Evolutionary conservation across 192 early-diverging fungal genomes (phyloP).

Genomic region (Umbelopsis sp.): DNA sequence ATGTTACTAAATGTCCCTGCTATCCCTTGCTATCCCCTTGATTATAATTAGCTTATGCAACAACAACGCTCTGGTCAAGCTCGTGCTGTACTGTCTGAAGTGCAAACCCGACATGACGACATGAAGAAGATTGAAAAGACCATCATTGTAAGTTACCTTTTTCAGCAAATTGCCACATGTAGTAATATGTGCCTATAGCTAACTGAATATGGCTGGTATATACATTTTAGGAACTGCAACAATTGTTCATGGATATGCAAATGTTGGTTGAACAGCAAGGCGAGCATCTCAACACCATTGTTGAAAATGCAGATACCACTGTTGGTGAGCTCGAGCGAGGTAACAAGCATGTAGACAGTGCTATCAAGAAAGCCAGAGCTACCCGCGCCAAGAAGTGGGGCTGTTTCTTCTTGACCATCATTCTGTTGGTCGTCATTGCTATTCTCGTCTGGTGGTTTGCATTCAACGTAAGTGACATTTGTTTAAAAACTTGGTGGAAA

Average conservation of each 20-base stretch:
- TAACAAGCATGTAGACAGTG: constrained; percentile 18
- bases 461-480: constrained; percentile 24
- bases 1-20: not conserved
- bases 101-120: constrained; percentile 80
- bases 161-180: not conserved
- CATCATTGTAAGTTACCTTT: constrained; percentile 61
- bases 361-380: constrained; percentile 23
- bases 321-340: constrained; percentile 27
- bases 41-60: constrained; percentile 61
- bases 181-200: not conserved
- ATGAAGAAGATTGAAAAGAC: constrained; percentile 84
- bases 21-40: not conserved
- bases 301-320: constrained; percentile 51
- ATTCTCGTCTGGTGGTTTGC: constrained; percentile 49
- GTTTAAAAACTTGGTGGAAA: not conserved
- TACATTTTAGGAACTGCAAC: constrained; percentile 68
- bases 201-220: not conserved
- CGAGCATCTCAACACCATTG: constrained; percentile 68
- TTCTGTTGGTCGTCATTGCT: constrained; percentile 37
- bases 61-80: constrained; percentile 73
- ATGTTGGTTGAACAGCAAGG: constrained; percentile 76
- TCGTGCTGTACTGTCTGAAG: constrained; percentile 71
- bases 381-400: constrained; percentile 44
- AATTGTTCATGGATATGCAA: constrained; percentile 86
- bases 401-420: constrained; percentile 39